Base-by-base conservation (phyloP, 2,329 filamentous ascomycete species). In the Phialocephala sp. region DNA sequence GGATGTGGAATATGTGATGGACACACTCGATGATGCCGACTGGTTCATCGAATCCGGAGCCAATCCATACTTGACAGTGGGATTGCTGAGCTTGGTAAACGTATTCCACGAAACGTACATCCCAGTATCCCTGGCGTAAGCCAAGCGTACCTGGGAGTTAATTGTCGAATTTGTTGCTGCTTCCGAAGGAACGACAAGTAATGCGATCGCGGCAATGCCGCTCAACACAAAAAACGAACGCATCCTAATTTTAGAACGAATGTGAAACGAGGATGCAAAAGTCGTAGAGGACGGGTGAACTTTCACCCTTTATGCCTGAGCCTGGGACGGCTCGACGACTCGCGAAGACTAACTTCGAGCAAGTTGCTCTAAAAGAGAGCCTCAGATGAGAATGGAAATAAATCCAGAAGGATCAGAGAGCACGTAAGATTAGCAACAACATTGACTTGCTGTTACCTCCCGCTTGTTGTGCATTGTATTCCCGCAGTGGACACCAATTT, bases 1-100 rank as follows among this genome's bases (percentile, higher is more conserved):
- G n/a, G 85, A 85, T 0, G 81, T 82, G 0, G 76, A 72, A 66
- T 87, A 87, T 0, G 84, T 87, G 11, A 79, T 75, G 0, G 84
- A 83, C 1, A 69, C 73, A 14, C 74, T 75, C 0, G 83, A 82
- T 75, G 84, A 86, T 1, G 77, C 75, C 47, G 79, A 60, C 9
- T 69, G 70, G 69, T 75, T 57, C 8, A 50, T 12, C 86, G 78
- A 8, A 71, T 70, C 66, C 36, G 72, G 74, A 0, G 80, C 80
- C 1, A 76, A 79, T 52, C 85, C 84, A 69, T 85, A 87, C 39
- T 79, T 67, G 4, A 87, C 84, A 62, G 84, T 86, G 8, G 81
- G 75, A 43, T 79, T 72, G 63, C 71, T 72, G 14, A 84, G 70
- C 67, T 82, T 69, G 61, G 79, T 65, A 69, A 85, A 86, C 0